A percentile compares a stretch with the other conserved stretches of the same genome.
These are phyloP conservation scores for Colletotrichum tofieldiae DNA, from an alignment of 2,329 filamentous ascomycete species.

Conservation along the genomic window DNA sequence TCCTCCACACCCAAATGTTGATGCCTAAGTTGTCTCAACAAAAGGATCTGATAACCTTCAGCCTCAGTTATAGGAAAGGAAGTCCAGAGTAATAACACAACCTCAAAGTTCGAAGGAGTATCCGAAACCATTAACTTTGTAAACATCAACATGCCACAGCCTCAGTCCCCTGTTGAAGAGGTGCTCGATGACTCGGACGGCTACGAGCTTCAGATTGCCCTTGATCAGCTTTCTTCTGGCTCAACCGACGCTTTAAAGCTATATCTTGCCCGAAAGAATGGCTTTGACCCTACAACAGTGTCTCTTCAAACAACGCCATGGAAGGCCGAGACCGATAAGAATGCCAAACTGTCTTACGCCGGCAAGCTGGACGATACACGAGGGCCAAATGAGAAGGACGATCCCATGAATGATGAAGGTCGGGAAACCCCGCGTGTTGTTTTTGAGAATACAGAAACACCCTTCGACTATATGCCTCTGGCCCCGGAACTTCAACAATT, in stretches of 20 bases:
- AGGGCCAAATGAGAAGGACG: background rate
- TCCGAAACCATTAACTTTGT: background rate
- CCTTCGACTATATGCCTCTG: background rate
- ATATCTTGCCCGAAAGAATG: constrained; percentile 12
- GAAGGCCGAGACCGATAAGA: background rate
- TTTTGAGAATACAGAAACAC: background rate
- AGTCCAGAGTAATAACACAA: background rate
- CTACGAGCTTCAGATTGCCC: constrained; percentile 27
- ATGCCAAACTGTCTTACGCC: background rate
- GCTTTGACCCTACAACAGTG: constrained; percentile 2
- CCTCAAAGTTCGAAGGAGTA: background rate
- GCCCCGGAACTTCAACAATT: constrained; percentile 8
- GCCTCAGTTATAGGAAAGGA: background rate
- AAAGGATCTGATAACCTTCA: background rate
- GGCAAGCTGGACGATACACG: constrained; percentile 16
- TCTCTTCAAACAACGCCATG: constrained; percentile 6
- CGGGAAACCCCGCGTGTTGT: background rate
- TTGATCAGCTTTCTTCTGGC: constrained; percentile 29
- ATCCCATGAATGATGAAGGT: background rate
- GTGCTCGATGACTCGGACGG: background rate
- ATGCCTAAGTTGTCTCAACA: background rate
- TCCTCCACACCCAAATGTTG: background rate
- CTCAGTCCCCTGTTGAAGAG: background rate
- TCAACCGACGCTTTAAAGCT: constrained; percentile 22
- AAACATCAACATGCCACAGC: background rate